Evolutionary conservation across 306 rosid genomes (phyloP), one percentile per base, ranked within the genome.

Genomic region (Urtica urens): DNA sequence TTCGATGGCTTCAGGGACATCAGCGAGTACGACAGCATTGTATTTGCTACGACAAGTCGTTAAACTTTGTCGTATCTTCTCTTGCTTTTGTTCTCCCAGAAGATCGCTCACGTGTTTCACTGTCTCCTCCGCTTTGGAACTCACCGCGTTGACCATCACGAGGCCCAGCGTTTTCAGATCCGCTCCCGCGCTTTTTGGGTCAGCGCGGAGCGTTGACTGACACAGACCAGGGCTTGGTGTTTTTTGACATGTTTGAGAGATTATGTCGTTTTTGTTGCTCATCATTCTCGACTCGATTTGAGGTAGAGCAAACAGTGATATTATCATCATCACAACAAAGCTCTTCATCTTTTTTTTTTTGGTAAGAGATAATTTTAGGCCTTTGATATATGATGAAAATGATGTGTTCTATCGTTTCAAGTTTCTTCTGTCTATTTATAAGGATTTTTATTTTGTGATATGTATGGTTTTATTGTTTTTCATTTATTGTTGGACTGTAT

Each of bases 161-260:
- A 60, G 49, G 18, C 59, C 72, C 1, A 75, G 60, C 8, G 61
- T 81, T 10, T 31, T 6, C n/a, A 62, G 33, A 43, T 73, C 69
- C 17, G 79, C 55, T 0, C 5, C 5, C 0, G 53, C 6, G 55
- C 81, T 70, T 5, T 34, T 12, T 2, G 74, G 68, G 20, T 72
- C 74, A 1, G 78, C 27, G 38, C 27, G 10, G 41, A 78, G 72
- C 25, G 41, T 51, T 0, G 66, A 50, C 14, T 55, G 18, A 24
- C 79, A 82, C 6, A 67, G 49, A 15, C 38, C 18, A 19, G 40
- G 47, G 10, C 59, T 26, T 8, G 80, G 86, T 1, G 87, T 82
- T n/a, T 64, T 22, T 35, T 39, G 53, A 66, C 87, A 76, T 24
- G 73, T 73, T 59, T 57, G 29, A 12, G 59, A 46, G 0, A 78